These are phyloP conservation scores for Globisporangium splendens DNA, from an alignment of 352 stramenopile genomes.

Conservation along the genomic window DNA sequence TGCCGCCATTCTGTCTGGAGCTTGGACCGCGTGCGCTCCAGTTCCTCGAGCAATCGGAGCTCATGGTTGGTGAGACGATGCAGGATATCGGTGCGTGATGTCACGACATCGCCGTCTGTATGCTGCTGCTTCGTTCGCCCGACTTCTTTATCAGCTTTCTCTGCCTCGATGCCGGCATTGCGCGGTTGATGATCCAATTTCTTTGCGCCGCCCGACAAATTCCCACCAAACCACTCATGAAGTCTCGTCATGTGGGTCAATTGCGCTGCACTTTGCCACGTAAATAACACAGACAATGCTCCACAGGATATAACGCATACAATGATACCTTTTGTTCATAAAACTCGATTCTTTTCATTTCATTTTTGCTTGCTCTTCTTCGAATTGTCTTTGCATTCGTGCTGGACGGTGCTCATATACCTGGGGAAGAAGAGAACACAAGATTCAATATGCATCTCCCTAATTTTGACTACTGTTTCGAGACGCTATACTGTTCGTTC, in stretches of 20 bases:
- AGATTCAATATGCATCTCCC: slow-evolving; percentile 1
- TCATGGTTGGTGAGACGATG: slow-evolving; percentile 78
- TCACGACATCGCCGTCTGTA: slow-evolving; percentile 14
- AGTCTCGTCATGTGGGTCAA: too few relatives aligned
- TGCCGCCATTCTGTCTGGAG: slow-evolving; percentile 66
- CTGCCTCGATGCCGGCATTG: background rate
- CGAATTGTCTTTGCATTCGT: background rate
- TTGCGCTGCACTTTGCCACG: too few relatives aligned
- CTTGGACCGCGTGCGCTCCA: slow-evolving; percentile 67
- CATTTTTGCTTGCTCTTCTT: background rate
- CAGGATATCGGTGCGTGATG: slow-evolving; percentile 59
- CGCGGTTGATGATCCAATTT: slow-evolving; percentile 9
- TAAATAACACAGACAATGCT: background rate
- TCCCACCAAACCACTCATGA: slow-evolving; percentile 27
- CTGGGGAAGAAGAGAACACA: slow-evolving; percentile 1
- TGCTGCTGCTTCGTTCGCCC: background rate
- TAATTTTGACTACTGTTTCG: slow-evolving; percentile 5
- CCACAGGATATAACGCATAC: background rate
- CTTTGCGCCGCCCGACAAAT: slow-evolving; percentile 32
- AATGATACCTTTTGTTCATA: background rate
- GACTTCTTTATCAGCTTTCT: background rate
- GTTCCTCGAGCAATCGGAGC: slow-evolving; percentile 65
- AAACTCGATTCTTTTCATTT: background rate
- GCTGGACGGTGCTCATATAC: too few relatives aligned
- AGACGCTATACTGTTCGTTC: slow-evolving; percentile 7